Evolutionary conservation across 2,329 filamentous ascomycete genomes (phyloP).

Genomic region (Aschersonia sp.): DNA sequence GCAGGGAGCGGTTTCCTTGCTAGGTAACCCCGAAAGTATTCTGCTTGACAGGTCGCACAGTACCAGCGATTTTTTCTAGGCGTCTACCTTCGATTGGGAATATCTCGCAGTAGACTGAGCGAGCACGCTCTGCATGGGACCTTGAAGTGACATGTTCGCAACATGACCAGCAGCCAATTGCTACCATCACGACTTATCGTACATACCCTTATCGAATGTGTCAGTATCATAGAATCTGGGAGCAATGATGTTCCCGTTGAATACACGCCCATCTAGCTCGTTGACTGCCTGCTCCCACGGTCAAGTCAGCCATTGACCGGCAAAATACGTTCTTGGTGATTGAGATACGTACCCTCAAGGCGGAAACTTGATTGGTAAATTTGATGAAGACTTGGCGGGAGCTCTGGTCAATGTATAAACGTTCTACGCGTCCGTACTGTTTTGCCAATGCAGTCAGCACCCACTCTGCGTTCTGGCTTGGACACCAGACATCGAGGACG

Average conservation of each 20-base stretch:
- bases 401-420: slow-evolving; percentile 57
- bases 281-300: slow-evolving; percentile 62
- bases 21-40: too few species aligned
- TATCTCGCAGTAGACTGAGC: background rate
- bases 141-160: background rate
- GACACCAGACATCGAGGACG: too few species aligned
- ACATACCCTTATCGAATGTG: slow-evolving; percentile 60
- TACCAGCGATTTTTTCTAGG: too few species aligned
- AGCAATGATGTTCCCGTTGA: slow-evolving; percentile 74
- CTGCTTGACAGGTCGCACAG: too few species aligned
- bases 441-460: background rate
- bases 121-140: background rate
- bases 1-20: too few species aligned
- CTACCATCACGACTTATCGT: background rate
- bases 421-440: slow-evolving; percentile 70
- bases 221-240: slow-evolving; percentile 72
- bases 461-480: too few species aligned
- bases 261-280: slow-evolving; percentile 72
- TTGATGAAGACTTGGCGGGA: slow-evolving; percentile 72
- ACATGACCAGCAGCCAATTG: background rate
- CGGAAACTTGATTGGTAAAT: slow-evolving; percentile 75
- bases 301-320: too few species aligned
- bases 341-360: slow-evolving; percentile 52
- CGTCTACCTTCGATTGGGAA: too few species aligned
- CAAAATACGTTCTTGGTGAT: too few species aligned